Evolutionary conservation across 768 basidiomycete genomes (phyloP), one percentile per base, ranked within the genome.

Genomic region (Lentinula raphanica): DNA sequence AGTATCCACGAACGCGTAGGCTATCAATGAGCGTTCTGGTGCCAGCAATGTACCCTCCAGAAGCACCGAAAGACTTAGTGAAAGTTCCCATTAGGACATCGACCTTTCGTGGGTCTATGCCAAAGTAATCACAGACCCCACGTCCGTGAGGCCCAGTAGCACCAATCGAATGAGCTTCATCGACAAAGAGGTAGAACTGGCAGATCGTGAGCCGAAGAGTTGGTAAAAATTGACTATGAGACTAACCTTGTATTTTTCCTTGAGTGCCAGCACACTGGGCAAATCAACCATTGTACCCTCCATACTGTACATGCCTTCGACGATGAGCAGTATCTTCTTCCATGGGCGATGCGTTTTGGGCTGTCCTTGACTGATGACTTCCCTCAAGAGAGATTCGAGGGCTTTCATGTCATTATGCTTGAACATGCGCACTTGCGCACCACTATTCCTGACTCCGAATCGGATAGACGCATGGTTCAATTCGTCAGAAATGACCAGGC

Each of bases 31-130:
- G 75, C 2, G 76, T 70, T 66, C 92, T 94, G 64, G 75, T 84
- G 6, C 94, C 95, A 3, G 95, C 81, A 60, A 99, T 87, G 73
- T 98, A 98, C 3, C 97, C 96, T 46, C 96, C 96, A 0, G 94
- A 89, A 0, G 94, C 90, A 56, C 92, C 93, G 66, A 95, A 95
- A 0, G 91, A 92, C 71, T 92, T 93, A 25, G 96, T 99, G 71
- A 99, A 97, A 0, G 97, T 99, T 49, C 97, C 97, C 97, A 99
- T 99, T 61, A 97, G 83, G 61, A 99, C 80, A 67, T 99, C 97
- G 62, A 98, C 81, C 7, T 79, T 78, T 2, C 80, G 78, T 11
- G 97, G 94, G 62, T 89, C 75, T 58, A 98, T 75, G 49, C 83
- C 84, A 70, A 96, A 99, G 75, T 96, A 99, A 69, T 99, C 95